Percentiles rank a stretch among this genome's conserved stretches.
These are phyloP conservation scores for Chamaecyparis obtusa DNA, from an alignment of 75 land plant genomes.

Conservation along the genomic window DNA sequence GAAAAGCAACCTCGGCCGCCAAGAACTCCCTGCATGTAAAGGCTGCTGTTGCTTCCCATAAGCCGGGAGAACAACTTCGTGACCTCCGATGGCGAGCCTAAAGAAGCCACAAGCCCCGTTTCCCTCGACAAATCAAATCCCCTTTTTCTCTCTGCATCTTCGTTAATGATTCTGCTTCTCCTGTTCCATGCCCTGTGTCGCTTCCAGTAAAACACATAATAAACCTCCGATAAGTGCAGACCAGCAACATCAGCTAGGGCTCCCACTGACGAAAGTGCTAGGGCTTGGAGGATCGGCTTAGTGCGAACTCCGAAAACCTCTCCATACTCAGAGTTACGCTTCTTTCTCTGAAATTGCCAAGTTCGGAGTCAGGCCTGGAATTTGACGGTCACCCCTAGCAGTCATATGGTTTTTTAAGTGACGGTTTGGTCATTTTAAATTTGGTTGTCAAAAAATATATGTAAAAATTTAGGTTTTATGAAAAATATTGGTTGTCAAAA, in stretches of 20 bases:
- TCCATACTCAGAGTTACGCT: too few relatives aligned
- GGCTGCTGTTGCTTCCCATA: not conserved
- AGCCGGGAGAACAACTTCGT: not conserved
- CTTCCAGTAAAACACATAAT: slow-evolving; percentile 8
- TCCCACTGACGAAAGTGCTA: too few relatives aligned
- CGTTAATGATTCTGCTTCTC: not conserved
- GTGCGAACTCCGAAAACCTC: too few relatives aligned
- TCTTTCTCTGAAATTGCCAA: too few relatives aligned
- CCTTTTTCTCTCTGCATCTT: not conserved
- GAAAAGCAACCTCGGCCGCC: slow-evolving; percentile 2
- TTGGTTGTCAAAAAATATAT: too few relatives aligned
- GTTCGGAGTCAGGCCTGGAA: too few relatives aligned
- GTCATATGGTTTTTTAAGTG: too few relatives aligned
- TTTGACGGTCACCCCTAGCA: too few relatives aligned
- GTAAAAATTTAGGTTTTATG: too few relatives aligned
- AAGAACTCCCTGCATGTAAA: not conserved
- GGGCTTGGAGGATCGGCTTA: too few relatives aligned
- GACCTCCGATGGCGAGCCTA: not conserved
- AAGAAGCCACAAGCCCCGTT: not conserved
- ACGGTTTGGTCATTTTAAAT: too few relatives aligned
- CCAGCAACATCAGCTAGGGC: not conserved
- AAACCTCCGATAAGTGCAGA: not conserved
- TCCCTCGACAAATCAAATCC: not conserved
- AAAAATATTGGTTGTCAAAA: too few relatives aligned
- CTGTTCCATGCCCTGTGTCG: not conserved